Percentiles rank a stretch among this genome's conserved stretches.
Conservation (phyloP, 2,329 filamentous ascomycete genomes). For the Xylaria sp. region DNA sequence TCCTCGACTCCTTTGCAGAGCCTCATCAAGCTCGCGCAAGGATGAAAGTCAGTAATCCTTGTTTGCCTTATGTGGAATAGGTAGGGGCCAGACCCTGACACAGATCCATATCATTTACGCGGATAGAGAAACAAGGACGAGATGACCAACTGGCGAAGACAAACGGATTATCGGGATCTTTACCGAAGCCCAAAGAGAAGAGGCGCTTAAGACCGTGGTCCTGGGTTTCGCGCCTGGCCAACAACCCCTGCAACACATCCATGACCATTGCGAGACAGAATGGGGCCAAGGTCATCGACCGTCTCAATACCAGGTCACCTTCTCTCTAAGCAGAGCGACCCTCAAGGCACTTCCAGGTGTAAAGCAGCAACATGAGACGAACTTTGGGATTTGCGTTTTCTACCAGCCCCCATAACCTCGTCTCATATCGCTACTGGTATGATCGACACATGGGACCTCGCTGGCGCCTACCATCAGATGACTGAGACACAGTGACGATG, state of each 20-base stretch:
- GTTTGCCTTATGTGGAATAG: neutral
- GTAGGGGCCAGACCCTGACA: neutral
- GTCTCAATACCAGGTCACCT: slow-evolving; percentile 6
- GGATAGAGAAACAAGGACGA: slow-evolving; percentile 2
- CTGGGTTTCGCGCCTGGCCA: slow-evolving; percentile 14
- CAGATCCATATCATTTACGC: neutral
- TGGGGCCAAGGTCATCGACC: slow-evolving; percentile 7
- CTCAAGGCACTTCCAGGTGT: neutral
- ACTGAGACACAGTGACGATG: slow-evolving; percentile 18
- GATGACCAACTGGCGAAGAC: slow-evolving; percentile 9
- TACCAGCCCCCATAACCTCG: slow-evolving; percentile 17
- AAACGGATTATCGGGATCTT: slow-evolving; percentile 31
- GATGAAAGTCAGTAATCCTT: slow-evolving; percentile 6
- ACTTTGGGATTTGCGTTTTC: slow-evolving; percentile 28
- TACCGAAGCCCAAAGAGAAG: slow-evolving; percentile 11
- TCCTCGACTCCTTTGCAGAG: slow-evolving; percentile 6
- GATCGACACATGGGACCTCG: slow-evolving; percentile 44
- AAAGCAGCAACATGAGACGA: slow-evolving; percentile 35
- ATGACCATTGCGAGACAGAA: slow-evolving; percentile 27
- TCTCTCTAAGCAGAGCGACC: slow-evolving; percentile 15
- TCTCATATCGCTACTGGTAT: slow-evolving; percentile 36
- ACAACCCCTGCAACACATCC: slow-evolving; percentile 33
- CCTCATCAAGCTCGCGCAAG: slow-evolving; percentile 12
- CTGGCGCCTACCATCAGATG: slow-evolving; percentile 35
- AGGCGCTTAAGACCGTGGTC: slow-evolving; percentile 5